Base-by-base conservation (phyloP, 495 filamentous ascomycete genomes). In the Annulohypoxylon stygium region DNA sequence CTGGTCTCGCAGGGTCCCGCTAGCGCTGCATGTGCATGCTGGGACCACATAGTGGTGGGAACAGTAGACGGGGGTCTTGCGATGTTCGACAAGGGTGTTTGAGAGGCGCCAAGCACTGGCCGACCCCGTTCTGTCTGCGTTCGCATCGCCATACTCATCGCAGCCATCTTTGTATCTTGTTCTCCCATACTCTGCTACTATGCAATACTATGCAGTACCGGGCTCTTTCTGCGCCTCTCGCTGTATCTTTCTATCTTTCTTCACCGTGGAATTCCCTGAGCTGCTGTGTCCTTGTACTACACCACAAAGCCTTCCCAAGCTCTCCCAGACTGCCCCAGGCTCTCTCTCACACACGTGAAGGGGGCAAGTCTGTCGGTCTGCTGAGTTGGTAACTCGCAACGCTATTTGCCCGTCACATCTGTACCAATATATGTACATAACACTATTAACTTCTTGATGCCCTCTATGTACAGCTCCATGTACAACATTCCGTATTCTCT, bases 21-120 rank as follows among this genome's bases (percentile, higher is more conserved):
- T 65, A 73, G 54, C 11, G 58, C 53, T 71, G 67, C 74, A 75
- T 71, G 65, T 66, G 63, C 68, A 75, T 74, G 69, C 71, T 75
- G 65, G 68, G 67, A 71, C 73, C 66, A 74, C 65, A 75, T 73
- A 71, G 43, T 65, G 71, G 66, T 75, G 71, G 74, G 59, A 74
- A 59, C 57, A 59, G 65, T 71, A 54, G 68, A 67, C 64, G 65
- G 75, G 75, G 65, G 65, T 55, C 57, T 67, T 57, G 71, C 64
- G 70, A 75, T 72, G 61, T 48, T 26, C 58, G 60, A 71, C 77
- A 68, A 65, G 77, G 77, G 77, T 30, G 54, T 75, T 43, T 26
- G 50, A 78, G 64, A 75, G 77, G 77, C 50, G 77, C 77, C 77
- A 79, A 79, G 77, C 66, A 7, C 43, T 47, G 34, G 67, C 36